Evolutionary conservation across 306 rosid species (phyloP), one percentile per base, ranked within the genome.

Genomic region (Acacia acuminata): DNA sequence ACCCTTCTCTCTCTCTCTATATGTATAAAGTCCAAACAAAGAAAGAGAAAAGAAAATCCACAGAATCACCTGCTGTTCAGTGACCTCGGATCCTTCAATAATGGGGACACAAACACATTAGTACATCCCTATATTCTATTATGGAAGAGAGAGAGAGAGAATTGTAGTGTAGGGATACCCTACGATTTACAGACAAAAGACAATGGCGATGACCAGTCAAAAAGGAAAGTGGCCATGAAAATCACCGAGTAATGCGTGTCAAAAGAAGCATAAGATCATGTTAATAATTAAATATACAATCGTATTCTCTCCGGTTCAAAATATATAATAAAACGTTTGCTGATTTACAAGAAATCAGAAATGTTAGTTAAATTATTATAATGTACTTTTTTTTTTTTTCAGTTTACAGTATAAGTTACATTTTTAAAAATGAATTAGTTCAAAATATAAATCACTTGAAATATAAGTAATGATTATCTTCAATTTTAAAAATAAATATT

Each of bases 201-300:
- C 76, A 73, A 42, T 68, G 83, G 78, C 72, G 84, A 89, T 83
- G 93, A 90, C 90, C 86, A 89, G 97, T 93, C 97, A 93, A 93
- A 91, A 91, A 82, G 85, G 81, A 53, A 58, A n/a, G 81, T 36
- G 67, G 75, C 85, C 90, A 78, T 92, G 77, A 85, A 90, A 86
- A 82, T 88, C 84, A 78, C 87, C 84, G 56, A 88, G 80, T 10
- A 81, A 85, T 84, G 84, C 68, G 80, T 79, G 85, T 50, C 38
- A 81, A 85, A 82, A 69, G 81, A 40, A 78, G 42, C 42, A 64
- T 2, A 69, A 69, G 50, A 69, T 69, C 7, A 34, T 36, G 44
- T 34, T 53, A 19, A 53, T 53, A 53, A 53, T 53, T 16, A 51
- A 51, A 51, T 16, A 16, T 38, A 38, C 42, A 38, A 38, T 38